Evolutionary conservation across 148 eudicot species (phyloP).

Genomic region (Chenopodium formosanum): DNA sequence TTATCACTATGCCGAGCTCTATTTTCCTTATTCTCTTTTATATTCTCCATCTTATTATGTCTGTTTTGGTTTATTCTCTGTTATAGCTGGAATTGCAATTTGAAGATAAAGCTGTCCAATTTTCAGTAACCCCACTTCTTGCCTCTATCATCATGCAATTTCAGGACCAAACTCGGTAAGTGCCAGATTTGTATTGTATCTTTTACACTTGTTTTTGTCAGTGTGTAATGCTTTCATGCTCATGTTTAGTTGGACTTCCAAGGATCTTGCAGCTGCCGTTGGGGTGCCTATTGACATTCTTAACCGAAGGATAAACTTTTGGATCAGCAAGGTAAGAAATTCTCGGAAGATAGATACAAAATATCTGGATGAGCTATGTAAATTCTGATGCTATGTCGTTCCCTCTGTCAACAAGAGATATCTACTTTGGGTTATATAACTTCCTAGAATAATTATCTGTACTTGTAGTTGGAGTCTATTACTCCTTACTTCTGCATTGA

Average conservation of each 20-base stretch:
- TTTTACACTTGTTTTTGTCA: background rate
- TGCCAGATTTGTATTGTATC: background rate
- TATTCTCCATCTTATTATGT: constrained; percentile 7
- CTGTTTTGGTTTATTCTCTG: constrained; percentile 17
- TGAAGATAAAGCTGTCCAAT: constrained; percentile 67
- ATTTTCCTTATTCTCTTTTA: background rate
- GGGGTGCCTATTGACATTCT: constrained; percentile 84
- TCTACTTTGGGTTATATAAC: background rate
- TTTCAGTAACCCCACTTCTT: constrained; percentile 86
- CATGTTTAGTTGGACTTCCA: constrained; percentile 76
- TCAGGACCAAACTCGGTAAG: constrained; percentile 79
- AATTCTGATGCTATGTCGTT: background rate
- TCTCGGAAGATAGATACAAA: background rate
- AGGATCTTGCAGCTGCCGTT: constrained; percentile 81
- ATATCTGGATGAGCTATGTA: background rate
- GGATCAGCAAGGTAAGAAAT: constrained; percentile 85
- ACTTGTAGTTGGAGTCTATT: background rate
- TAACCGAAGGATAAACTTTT: constrained; percentile 74
- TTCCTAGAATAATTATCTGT: background rate
- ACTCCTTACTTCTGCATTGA: background rate
- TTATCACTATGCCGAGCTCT: background rate
- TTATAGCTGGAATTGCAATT: constrained; percentile 88
- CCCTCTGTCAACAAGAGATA: background rate
- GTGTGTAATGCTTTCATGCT: constrained; percentile 4
- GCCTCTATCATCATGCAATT: constrained; percentile 88